Evolutionary conservation across 176 grass and related monocot genomes (phyloP).

Genomic region (Oryza brachyantha): DNA sequence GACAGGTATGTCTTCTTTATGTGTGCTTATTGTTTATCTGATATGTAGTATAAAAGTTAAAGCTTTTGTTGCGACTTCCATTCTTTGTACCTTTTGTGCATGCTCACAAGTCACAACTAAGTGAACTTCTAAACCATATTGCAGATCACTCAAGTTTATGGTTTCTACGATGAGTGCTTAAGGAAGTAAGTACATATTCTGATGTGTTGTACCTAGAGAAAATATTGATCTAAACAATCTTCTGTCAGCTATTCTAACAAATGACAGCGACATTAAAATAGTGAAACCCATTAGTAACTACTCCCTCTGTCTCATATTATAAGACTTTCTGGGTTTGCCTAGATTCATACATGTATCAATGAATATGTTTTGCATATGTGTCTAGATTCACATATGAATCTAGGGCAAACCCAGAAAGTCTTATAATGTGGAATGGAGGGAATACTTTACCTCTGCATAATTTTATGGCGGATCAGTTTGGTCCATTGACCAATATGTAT

Average conservation of each 20-base stretch:
- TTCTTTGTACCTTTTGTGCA: slow-evolving; percentile 20
- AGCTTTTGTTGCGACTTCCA: neutral
- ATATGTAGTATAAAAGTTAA: neutral
- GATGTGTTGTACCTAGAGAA: neutral
- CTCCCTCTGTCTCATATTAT: no score
- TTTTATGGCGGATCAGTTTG: neutral
- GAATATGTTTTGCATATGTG: no score
- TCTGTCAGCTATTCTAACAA: neutral
- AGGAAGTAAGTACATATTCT: slow-evolving; percentile 69
- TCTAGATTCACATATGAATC: no score
- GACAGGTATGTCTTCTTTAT: slow-evolving; percentile 56
- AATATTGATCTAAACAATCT: neutral
- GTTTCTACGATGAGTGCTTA: slow-evolving; percentile 97
- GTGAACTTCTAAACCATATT: slow-evolving; percentile 25
- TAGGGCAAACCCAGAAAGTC: no score
- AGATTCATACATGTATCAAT: no score
- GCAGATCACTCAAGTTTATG: slow-evolving; percentile 98
- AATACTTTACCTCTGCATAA: neutral
- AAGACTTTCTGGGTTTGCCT: no score
- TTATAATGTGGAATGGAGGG: no score
- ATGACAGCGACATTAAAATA: neutral
- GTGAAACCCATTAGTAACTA: neutral
- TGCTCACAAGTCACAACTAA: slow-evolving; percentile 5
- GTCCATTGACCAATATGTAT: neutral
- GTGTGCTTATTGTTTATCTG: neutral